Evolutionary conservation across 108 stramenopile species (phyloP), one percentile per base, ranked within the genome.

Genomic region (Nitzschia sp.): DNA sequence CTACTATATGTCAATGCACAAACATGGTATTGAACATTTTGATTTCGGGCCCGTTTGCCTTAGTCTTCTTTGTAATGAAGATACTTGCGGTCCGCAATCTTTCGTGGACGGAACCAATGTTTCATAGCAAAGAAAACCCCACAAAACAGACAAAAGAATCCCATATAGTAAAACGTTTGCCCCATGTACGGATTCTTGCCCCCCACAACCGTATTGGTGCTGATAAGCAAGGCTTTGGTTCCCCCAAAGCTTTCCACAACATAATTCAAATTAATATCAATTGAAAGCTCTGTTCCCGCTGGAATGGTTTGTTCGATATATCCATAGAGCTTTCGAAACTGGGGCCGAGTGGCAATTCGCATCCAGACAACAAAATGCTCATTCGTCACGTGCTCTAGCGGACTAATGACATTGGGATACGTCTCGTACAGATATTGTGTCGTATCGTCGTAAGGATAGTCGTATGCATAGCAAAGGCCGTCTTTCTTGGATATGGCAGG

Each of bases 321-420:
- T 17, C 98, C 99, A 70, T 99, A 99, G 11, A 99, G 81, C 71
- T 99, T 99, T 35, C 98, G 95, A 79, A 99, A 99, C 18, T 60
- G 78, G 0, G 98, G 92, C 9, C 95, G 66, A 0, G 92, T 93
- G 1, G 98, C 98, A 2, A 86, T 81, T 17, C 98, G 81, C 99
- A 99, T 99, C 99, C 99, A 99, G 5, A 99, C 98, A 5, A 98
- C 86, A 77, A 99, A 99, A 72, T 98, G 98, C 66, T 99, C 98
- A 71, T 98, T 89, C 13, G 77, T 82, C 2, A 99, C 99, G 5
- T 97, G 97, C 34, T 95, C 95, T 3, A 96, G 47, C 3, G 96
- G 91, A 72, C 68, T 85, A 28, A 94, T 84, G 6, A 90, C 71
- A 63, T 81, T 78, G 11, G 91, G 88, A 45, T 95, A 92, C 9